These are phyloP conservation scores for Fusarium longipes DNA, from an alignment of 2,329 filamentous ascomycete species.

Conservation along the genomic window DNA sequence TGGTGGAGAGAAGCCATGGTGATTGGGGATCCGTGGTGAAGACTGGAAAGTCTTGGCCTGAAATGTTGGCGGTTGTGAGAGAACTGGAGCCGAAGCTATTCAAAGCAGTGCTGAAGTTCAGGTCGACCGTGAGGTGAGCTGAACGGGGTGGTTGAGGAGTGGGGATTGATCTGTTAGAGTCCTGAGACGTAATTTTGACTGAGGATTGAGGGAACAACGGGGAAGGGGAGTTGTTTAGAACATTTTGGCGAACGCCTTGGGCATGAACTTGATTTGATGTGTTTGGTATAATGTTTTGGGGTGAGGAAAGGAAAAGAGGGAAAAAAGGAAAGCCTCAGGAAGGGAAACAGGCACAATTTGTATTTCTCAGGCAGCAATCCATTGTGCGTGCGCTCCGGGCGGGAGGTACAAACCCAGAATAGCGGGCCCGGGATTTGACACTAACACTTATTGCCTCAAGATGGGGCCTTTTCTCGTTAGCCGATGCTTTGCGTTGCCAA, in stretches of 20 bases:
- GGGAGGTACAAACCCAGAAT: conserved; percentile 34
- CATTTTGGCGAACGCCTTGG: conserved; percentile 64
- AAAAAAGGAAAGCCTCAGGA: conserved; percentile 45
- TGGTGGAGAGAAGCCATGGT: conserved; percentile 83
- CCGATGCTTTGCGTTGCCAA: conserved; percentile 3
- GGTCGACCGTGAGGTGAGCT: conserved; percentile 70
- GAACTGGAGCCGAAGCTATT: conserved; percentile 68
- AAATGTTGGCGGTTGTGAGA: conserved; percentile 68
- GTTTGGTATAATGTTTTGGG: conserved; percentile 49
- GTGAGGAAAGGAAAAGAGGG: conserved; percentile 51
- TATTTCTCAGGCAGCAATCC: conserved; percentile 61
- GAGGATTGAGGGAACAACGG: conserved; percentile 52
- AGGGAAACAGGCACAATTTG: conserved; percentile 52
- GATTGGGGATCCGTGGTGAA: conserved; percentile 85
- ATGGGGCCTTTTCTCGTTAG: conserved; percentile 17
- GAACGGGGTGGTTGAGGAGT: conserved; percentile 56
- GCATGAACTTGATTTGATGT: conserved; percentile 48
- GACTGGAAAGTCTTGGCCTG: conserved; percentile 75
- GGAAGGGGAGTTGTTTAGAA: conserved; percentile 63
- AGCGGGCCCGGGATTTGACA: conserved; percentile 30
- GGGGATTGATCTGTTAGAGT: conserved; percentile 56
- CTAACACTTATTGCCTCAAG: conserved; percentile 21
- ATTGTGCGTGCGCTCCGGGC: conserved; percentile 27
- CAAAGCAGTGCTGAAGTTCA: conserved; percentile 75
- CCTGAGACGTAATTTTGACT: conserved; percentile 66